Conservation (phyloP, 2,329 filamentous ascomycete genomes). For the Penicillium sp. region DNA sequence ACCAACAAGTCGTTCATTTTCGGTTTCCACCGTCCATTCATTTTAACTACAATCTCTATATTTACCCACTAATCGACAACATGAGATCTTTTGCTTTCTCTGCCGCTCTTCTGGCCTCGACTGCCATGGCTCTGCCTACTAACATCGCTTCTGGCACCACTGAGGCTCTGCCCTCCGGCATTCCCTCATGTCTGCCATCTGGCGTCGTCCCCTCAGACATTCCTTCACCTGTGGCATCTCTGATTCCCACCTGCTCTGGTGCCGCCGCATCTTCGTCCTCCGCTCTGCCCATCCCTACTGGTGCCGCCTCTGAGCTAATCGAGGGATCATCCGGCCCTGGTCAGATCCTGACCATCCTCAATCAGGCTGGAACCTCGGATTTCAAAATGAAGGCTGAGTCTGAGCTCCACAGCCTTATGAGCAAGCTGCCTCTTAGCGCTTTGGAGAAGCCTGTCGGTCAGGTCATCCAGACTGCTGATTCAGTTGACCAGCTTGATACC, state of each 20-base stretch:
- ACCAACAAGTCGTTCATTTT: not conserved
- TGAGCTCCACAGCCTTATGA: slow-evolving; percentile 21
- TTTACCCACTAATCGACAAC: slow-evolving; percentile 21
- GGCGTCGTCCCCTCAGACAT: slow-evolving; percentile 8
- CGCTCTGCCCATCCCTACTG: not conserved
- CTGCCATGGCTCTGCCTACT: slow-evolving; percentile 21
- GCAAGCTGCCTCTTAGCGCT: slow-evolving; percentile 15
- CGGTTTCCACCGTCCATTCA: slow-evolving; percentile 2
- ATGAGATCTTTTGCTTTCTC: slow-evolving; percentile 26
- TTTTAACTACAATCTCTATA: slow-evolving; percentile 1
- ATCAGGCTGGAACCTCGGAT: slow-evolving; percentile 15
- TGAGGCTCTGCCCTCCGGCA: slow-evolving; percentile 4
- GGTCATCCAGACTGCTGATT: slow-evolving; percentile 18
- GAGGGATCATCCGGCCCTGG: not conserved
- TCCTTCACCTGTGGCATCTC: slow-evolving; percentile 8
- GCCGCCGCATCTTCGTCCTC: not conserved
- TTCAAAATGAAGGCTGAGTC: slow-evolving; percentile 22
- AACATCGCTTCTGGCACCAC: slow-evolving; percentile 9
- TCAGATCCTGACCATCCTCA: slow-evolving; percentile 15
- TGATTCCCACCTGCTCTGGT: not conserved
- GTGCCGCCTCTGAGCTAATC: slow-evolving; percentile 2
- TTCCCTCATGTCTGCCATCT: slow-evolving; percentile 15
- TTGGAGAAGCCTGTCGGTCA: slow-evolving; percentile 18
- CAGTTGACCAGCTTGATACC: slow-evolving; percentile 19
- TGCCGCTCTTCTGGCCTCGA: slow-evolving; percentile 22